A percentile compares a stretch with the other conserved stretches of the same genome.
Conservation (phyloP, 2,329 filamentous ascomycete species). For the Phyllosticta ampelicida region DNA sequence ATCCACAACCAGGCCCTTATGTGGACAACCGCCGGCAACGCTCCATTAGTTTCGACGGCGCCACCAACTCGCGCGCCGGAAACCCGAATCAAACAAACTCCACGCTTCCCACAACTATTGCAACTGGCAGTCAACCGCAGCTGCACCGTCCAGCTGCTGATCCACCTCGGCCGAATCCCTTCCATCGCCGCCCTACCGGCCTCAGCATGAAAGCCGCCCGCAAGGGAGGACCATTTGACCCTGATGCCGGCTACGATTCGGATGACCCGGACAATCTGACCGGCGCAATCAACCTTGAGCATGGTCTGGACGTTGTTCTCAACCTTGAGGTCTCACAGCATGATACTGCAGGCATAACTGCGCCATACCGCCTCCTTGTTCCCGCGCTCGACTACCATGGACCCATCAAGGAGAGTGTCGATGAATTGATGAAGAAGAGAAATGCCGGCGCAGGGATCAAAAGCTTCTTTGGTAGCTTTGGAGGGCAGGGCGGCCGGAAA, state of each 20-base stretch:
- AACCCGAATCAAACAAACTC: not conserved
- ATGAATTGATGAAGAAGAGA: not conserved
- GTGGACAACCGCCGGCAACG: slow-evolving; percentile 14
- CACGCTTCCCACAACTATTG: not conserved
- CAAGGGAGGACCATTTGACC: slow-evolving; percentile 15
- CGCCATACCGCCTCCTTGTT: slow-evolving; percentile 76
- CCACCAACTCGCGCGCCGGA: slow-evolving; percentile 11
- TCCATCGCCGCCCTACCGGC: slow-evolving; percentile 35
- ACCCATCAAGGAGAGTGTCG: slow-evolving; percentile 17
- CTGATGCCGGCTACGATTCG: not conserved
- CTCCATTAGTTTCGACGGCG: slow-evolving; percentile 12
- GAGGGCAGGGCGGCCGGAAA: not conserved
- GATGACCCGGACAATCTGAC: slow-evolving; percentile 13
- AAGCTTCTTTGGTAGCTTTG: not conserved
- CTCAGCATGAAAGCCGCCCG: slow-evolving; percentile 30
- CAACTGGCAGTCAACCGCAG: not conserved
- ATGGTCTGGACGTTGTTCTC: slow-evolving; percentile 73
- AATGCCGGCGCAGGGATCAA: not conserved
- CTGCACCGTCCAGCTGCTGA: slow-evolving; percentile 5
- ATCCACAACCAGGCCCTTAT: slow-evolving; percentile 27
- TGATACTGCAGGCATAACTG: slow-evolving; percentile 80
- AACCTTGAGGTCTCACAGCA: slow-evolving; percentile 81
- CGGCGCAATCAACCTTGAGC: slow-evolving; percentile 59
- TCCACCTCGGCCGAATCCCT: slow-evolving; percentile 25
- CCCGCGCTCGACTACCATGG: slow-evolving; percentile 53